Base-by-base conservation (phyloP, 768 basidiomycete genomes). In the Glaciozyma martinii region DNA sequence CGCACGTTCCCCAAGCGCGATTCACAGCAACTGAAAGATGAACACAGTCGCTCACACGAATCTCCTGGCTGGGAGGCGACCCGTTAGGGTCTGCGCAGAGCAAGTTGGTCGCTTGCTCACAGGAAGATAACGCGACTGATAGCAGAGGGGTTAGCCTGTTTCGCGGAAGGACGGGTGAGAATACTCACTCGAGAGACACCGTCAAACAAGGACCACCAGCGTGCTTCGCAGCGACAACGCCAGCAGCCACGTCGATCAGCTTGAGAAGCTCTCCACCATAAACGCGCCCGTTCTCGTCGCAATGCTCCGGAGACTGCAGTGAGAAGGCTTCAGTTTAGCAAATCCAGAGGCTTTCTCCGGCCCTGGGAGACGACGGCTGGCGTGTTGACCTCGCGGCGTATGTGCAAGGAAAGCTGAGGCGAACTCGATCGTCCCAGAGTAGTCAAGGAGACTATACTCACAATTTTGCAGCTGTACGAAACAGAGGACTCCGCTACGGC, bases 241-340 rank as follows among this genome's bases (percentile, higher is more conserved):
- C 68, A 0, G 68, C 68, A 0, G 60, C 57, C 19, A 70, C 68
- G 37, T 70, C 68, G 60, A 66, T 56, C 10, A 70, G 37, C 49
- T 70, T 70, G 52, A 70, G 65, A 9, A 70, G 60, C 44, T 70
- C 68, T 16, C 68, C 68, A 21, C 68, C 68, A 25, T 64, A 70
- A 1, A 64, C 21, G 1, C 68, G 46, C 0, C 68, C 68, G 42
- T 70, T 60, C 30, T 66, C 60, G 37, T 70, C 68, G 54, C 68
- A 66, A 13, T 64, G 59, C 25, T 40, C 37, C 3, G 68, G 68
- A 1, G 62, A 59, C 52, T 65, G n/a, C n/a, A n/a, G n/a, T n/a
- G n/a, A n/a, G n/a, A n/a, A n/a, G n/a, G n/a, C n/a, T n/a, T n/a
- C n/a, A n/a, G n/a, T n/a, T n/a, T n/a, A n/a, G n/a, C n/a, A n/a